A percentile compares a stretch with the other conserved stretches of the same genome.
phyloP scores from a whole-genome alignment of 129 eudicot genomes.

The Erigeron canadensis region DNA sequence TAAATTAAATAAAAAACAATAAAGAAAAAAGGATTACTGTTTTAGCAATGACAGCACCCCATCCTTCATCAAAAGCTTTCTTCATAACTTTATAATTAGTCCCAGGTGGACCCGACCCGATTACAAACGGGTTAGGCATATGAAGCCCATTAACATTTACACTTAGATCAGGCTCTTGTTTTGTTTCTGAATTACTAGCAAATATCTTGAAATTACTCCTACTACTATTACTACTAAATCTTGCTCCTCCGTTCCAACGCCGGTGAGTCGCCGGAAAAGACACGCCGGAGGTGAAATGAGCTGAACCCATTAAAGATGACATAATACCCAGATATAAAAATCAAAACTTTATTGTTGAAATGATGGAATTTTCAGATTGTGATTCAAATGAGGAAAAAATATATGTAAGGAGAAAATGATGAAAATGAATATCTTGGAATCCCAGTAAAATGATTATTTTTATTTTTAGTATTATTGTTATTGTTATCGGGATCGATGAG shows the following conservation, averaged over 20 bases:
- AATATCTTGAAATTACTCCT: conserved; percentile 42
- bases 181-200: conserved; percentile 26
- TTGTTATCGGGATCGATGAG: neutral
- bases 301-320: conserved; percentile 44
- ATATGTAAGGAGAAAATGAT: neutral
- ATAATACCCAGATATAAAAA: conserved; percentile 17
- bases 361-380: neutral
- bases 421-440: conserved; percentile 22
- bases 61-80: conserved; percentile 95
- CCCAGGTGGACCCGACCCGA: conserved; percentile 99
- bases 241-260: conserved; percentile 32
- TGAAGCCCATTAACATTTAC: conserved; percentile 82
- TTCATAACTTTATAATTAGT: conserved; percentile 95
- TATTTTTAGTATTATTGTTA: neutral
- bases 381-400: neutral
- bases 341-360: neutral
- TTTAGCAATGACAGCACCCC: conserved; percentile 99
- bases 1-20: neutral
- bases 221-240: conserved; percentile 18
- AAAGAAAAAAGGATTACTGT: conserved; percentile 45
- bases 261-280: conserved; percentile 43
- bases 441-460: neutral
- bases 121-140: conserved; percentile 97
- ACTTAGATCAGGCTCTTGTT: conserved; percentile 77
- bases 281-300: conserved; percentile 31